Evolutionary conservation across 2,329 filamentous ascomycete species (phyloP), one percentile per base, ranked within the genome.

Genomic region (Periconia digitata): DNA sequence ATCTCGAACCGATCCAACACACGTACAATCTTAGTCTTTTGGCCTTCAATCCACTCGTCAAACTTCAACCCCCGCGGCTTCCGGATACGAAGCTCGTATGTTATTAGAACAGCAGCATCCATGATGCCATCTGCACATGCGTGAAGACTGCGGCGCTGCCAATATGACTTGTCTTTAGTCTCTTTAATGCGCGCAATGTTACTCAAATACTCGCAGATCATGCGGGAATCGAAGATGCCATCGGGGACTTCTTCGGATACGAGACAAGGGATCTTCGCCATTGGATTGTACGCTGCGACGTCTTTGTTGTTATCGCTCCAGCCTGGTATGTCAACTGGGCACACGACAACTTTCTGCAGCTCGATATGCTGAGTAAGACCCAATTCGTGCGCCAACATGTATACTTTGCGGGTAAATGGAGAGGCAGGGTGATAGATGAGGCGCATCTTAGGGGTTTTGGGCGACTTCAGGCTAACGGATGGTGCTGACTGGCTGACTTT

Each of bases 351-450:
- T 44, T 65, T 66, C 20, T 67, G 47, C 1, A 69, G 51, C 0
- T 56, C 49, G 24, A 69, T 66, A 29, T 53, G 37, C n/a, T 55
- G 37, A 1, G 50, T 44, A 12, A 69, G 60, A 3, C 44, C 43
- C 3, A 63, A 58, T 49, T 69, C 63, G 29, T 62, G 55, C 1
- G 64, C 66, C 4, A 61, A 50, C 50, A 63, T 53, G 41, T 62
- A 66, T 17, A 66, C 64, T 50, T 65, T 67, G 15, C 64, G 56
- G 1, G 58, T 53, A 44, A 50, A 69, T 1, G 64, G 62, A 2
- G 58, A 67, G 20, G 50, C 44, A 32, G 51, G 54, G 43, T 69
- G 66, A 54, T 67, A 69, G 16, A 69, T 62, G 16, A 69, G 59
- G 2, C 50, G 58, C 62, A 68, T 65, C 16, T 58, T 55, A 1